Evolutionary conservation across 2,329 filamentous ascomycete species (phyloP), one percentile per base, ranked within the genome.

Genomic region (Allantophomopsis lycopodina): DNA sequence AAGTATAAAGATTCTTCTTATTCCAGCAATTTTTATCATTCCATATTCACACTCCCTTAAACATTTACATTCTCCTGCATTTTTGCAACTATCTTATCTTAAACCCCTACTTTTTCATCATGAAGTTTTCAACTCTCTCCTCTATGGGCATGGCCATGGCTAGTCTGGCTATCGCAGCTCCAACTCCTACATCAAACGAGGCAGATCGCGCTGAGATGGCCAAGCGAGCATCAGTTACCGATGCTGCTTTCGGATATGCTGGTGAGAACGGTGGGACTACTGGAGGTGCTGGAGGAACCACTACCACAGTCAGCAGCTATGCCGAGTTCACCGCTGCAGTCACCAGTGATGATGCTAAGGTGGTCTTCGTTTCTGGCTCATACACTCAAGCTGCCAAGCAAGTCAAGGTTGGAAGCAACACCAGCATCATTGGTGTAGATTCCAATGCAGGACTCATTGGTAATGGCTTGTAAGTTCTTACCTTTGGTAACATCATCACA

Each of bases 261-360:
- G 61, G 59, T 18, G 46, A 59, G 45, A 66, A 66, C 33, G 64
- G 64, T 32, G 65, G 66, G 42, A 75, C 71, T 3, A 74, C 63
- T 5, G 72, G 71, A 39, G 71, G 73, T 39, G 57, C 62, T 17
- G 68, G 65, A n/a, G 71, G 70, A 37, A 60, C 65, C 2, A 71
- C 69, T 8, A 68, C 65, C 21, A 73, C 69, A 8, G 71, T 76
- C 40, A 65, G 65, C 15, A 63, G 61, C 5, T 65, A 72, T 30
- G 61, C 64, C 16, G 56, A 62, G 20, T 63, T 76, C 44, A 65
- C 63, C 4, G 55, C 62, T 2, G 71, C 71, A 3, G 69, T 68
- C 21, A 54, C 59, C 5, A 63, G 65, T 30, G 60, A 65, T 12
- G 61, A 56, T 2, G 55, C 62, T 6, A 59, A 60, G 40, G 62